phyloP scores from a whole-genome alignment of 2,329 filamentous ascomycete genomes.

The Talaromyces piceae region DNA sequence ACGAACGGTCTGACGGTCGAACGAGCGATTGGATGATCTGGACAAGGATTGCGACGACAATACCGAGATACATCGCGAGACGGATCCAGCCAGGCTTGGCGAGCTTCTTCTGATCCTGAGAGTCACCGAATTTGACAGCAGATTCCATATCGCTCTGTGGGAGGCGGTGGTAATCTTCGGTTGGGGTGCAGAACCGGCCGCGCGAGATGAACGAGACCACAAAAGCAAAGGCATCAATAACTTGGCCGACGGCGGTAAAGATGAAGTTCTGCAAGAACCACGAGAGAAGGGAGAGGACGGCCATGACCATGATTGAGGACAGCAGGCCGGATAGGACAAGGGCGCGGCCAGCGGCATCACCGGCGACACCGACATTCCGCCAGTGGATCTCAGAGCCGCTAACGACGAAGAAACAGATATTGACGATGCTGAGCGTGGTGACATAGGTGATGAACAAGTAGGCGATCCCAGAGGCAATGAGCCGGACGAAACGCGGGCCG shows the following conservation, averaged over 20 bases:
- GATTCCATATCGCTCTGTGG: conserved; percentile 6
- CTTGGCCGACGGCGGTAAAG: neutral
- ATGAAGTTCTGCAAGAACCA: conserved; percentile 2
- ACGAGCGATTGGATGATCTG: conserved; percentile 20
- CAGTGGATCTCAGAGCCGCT: conserved; percentile 32
- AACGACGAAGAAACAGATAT: conserved; percentile 26
- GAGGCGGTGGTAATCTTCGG: neutral
- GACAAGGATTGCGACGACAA: conserved; percentile 16
- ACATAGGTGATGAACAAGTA: conserved; percentile 1
- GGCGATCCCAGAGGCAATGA: neutral
- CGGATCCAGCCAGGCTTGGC: neutral
- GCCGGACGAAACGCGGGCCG: neutral
- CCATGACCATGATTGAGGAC: conserved; percentile 25
- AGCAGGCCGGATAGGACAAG: conserved; percentile 26
- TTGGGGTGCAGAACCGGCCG: neutral
- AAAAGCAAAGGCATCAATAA: neutral
- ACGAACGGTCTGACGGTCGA: conserved; percentile 22
- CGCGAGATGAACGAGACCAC: neutral
- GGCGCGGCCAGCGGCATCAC: conserved; percentile 26
- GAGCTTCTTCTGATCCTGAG: neutral
- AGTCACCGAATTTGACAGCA: neutral
- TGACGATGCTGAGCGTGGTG: conserved; percentile 14
- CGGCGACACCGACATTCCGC: conserved; percentile 26
- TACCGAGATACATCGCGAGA: conserved; percentile 8
- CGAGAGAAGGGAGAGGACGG: conserved; percentile 19